Evolutionary conservation across 2,329 filamentous ascomycete genomes (phyloP), one percentile per base, ranked within the genome.

Genomic region (Dactylonectria estremocensis): DNA sequence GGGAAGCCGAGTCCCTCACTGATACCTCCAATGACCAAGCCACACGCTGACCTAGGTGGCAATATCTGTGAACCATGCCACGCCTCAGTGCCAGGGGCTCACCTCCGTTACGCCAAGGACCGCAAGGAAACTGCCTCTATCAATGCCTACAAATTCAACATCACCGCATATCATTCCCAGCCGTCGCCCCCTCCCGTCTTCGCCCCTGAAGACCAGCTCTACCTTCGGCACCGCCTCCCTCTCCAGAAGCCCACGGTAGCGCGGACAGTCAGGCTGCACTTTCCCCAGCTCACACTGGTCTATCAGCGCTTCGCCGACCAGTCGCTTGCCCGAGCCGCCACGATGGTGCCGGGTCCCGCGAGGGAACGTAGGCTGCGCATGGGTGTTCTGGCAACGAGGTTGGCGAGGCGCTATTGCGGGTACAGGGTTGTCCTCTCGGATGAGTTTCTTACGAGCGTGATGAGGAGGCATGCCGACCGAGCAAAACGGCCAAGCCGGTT

Each of bases 171-270:
- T 46, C 35, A 35, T n/a, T 16, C 54, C 5, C 43, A 16, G 31
- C 14, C 37, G 16, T n/a, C 62, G 13, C 31, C 54, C 13, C 24
- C 62, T 5, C 18, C 50, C 14, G 56, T 48, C 18, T 70, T 70
- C 57, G 46, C 67, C 18, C 48, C 60, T 22, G 66, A 69, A 52
- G 69, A 69, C 60, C 69, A 61, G 28, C 22, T 63, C 35, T 70
- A 69, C 63, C 69, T 70, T 14, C 53, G 50, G 24, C 52, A 46
- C 60, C 63, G 69, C n/a, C 57, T 70, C 10, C 69, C 69, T n/a
- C n/a, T 69, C 22, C 57, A 46, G 45, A 37, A 62, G 60, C 52
- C 61, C 18, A 49, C 56, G 52, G 57, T 61, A 9, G 49, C 61
- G 18, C 40, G 22, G 3, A 58, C 61, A 0, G 46, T 48, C 9